Percentiles rank a stretch among this genome's conserved stretches.
Evolutionary conservation across 2,329 filamentous ascomycete genomes (phyloP).

Genomic region (Albophoma yamanashiensis): DNA sequence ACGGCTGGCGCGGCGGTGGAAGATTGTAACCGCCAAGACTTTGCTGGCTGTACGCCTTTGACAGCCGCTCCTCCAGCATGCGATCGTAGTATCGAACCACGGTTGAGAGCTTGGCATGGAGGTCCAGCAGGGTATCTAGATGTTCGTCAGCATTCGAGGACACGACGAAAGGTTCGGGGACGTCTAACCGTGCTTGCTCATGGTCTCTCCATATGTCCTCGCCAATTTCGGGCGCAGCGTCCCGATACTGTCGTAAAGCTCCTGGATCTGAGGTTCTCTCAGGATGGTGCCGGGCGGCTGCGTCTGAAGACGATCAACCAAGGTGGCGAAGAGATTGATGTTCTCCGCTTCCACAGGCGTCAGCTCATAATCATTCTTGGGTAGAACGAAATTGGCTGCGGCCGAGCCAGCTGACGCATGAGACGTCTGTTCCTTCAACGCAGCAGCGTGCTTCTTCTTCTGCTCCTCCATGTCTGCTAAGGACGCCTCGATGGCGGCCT

Average conservation of each 20-base stretch:
- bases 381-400: slow-evolving; percentile 42
- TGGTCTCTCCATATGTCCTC: slow-evolving; percentile 92
- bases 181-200: slow-evolving; percentile 93
- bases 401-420: slow-evolving; percentile 23
- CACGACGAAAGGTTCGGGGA: neutral
- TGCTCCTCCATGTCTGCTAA: slow-evolving; percentile 96
- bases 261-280: slow-evolving; percentile 95
- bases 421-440: slow-evolving; percentile 68
- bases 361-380: slow-evolving; percentile 90
- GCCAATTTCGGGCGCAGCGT: slow-evolving; percentile 85
- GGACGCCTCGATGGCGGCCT: slow-evolving; percentile 90
- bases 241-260: slow-evolving; percentile 96
- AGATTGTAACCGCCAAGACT: slow-evolving; percentile 54
- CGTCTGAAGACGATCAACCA: slow-evolving; percentile 89
- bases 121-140: slow-evolving; percentile 78
- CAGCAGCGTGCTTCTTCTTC: slow-evolving; percentile 79
- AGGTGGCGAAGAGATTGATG: slow-evolving; percentile 87
- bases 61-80: slow-evolving; percentile 93
- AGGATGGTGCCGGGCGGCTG: slow-evolving; percentile 92
- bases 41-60: slow-evolving; percentile 83
- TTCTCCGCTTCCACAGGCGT: slow-evolving; percentile 92
- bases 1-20: slow-evolving; percentile 37
- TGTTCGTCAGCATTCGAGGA: slow-evolving; percentile 6
- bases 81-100: slow-evolving; percentile 96
- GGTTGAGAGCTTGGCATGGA: slow-evolving; percentile 90